Percentiles rank a stretch among this genome's conserved stretches.
Evolutionary conservation across 352 stramenopile genomes (phyloP).

Genomic region (Pythium folliculosum): DNA sequence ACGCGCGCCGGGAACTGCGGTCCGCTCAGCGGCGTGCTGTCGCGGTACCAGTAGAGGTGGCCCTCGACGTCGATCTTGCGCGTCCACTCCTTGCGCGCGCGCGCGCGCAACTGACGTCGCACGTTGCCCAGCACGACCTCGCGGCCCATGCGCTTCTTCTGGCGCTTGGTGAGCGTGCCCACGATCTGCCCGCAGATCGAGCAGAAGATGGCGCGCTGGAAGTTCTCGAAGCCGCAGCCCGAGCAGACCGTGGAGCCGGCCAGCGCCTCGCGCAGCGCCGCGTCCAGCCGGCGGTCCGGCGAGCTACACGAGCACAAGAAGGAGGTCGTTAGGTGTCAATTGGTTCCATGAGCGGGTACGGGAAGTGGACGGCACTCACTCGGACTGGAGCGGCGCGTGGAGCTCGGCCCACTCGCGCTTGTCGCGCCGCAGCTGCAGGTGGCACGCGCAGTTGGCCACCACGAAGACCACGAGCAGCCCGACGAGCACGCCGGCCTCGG

Average conservation of each 20-base stretch:
- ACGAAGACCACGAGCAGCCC: constrained; percentile 21
- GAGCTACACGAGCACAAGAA: constrained; percentile 8
- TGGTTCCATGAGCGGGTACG: too few relatives aligned
- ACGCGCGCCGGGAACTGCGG: constrained; percentile 17
- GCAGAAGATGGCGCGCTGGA: constrained; percentile 29
- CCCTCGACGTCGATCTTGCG: constrained; percentile 40
- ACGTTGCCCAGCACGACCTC: constrained; percentile 18
- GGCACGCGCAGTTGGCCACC: constrained; percentile 23
- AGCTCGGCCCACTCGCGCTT: constrained; percentile 31
- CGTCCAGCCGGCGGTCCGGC: constrained; percentile 21
- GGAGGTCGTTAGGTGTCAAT: not conserved
- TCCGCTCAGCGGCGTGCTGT: constrained; percentile 17
- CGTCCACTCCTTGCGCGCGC: constrained; percentile 41
- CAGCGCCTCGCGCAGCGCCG: constrained; percentile 24
- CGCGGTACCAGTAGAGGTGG: constrained; percentile 38
- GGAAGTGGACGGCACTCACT: constrained; percentile 15
- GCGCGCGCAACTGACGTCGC: constrained; percentile 7
- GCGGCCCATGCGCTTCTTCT: constrained; percentile 24
- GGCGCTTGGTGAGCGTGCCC: constrained; percentile 13
- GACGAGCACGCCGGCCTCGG: constrained; percentile 21
- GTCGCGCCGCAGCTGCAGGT: constrained; percentile 25
- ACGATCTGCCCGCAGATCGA: constrained; percentile 29
- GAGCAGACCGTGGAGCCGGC: constrained; percentile 27
- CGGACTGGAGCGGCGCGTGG: constrained; percentile 27
- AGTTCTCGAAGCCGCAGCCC: constrained; percentile 36